Base-by-base conservation (phyloP, 208 protist species). In the Acanthamoeba quina region DNA sequence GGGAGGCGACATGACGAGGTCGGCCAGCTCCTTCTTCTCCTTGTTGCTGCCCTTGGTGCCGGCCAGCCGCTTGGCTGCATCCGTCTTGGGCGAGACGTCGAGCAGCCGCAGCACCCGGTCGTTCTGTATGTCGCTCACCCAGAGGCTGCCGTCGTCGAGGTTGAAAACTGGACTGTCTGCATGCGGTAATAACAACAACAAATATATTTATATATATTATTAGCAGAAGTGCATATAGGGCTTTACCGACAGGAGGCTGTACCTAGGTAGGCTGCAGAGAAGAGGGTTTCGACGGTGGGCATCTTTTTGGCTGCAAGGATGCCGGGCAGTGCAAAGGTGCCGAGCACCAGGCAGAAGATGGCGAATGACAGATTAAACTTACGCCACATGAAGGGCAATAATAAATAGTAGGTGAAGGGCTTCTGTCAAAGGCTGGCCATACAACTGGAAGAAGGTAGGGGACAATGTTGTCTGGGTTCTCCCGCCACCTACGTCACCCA, bases 121-220 rank as follows among this genome's bases (percentile, higher is more conserved):
- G 68, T 78, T 78, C 68, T 78, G 68, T 29, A 78, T 29, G 5
- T 78, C 68, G 37, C 68, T 78, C 29, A 78, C 68, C 68, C 68
- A 78, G n/a, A 78, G 15, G n/a, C 68, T 78, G 29, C 68, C 68
- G 37, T 78, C 68, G 21, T 78, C 34, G 21, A 78, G 31, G 34
- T 78, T 78, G 68, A 78, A 78, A 0, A 78, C 68, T 4, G 68
- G 68, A 41, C 68, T 78, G 68, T 78, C 68, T 78, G n/a, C n/a
- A n/a, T n/a, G n/a, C n/a, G n/a, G n/a, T n/a, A n/a, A n/a, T n/a
- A n/a, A n/a, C n/a, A n/a, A n/a, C n/a, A n/a, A n/a, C n/a, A n/a
- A n/a, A n/a, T n/a, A n/a, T n/a, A n/a, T n/a, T n/a, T n/a, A n/a
- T n/a, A n/a, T n/a, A n/a, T n/a, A n/a, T n/a, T n/a, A n/a, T n/a